phyloP scores from a whole-genome alignment of 1,139 yeast genomes.

The Yamadazyma dushanensis region DNA sequence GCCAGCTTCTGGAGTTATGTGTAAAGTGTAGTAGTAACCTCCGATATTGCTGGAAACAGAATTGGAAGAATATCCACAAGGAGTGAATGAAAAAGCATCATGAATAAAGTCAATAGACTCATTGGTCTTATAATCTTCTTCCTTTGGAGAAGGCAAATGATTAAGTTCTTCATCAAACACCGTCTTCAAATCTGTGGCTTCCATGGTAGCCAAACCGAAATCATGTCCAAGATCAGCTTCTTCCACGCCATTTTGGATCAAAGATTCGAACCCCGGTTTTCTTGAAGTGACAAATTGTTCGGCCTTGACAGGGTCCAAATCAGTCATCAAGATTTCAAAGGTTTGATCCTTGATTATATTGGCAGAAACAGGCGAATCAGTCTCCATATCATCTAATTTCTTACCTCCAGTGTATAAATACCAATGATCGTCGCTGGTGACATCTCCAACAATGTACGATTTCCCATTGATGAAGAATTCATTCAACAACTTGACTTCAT shows the following conservation, averaged over 20 bases:
- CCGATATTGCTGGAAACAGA: slow-evolving; percentile 58
- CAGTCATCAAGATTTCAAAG: slow-evolving; percentile 90
- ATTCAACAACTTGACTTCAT: slow-evolving; percentile 73
- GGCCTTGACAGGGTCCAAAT: slow-evolving; percentile 60
- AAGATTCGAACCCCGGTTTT: slow-evolving; percentile 48
- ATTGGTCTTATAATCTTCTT: slow-evolving; percentile 22
- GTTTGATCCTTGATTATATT: slow-evolving; percentile 58
- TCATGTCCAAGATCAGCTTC: slow-evolving; percentile 78
- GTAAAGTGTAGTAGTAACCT: slow-evolving; percentile 81
- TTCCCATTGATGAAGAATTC: slow-evolving; percentile 60
- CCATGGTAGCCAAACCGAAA: slow-evolving; percentile 68
- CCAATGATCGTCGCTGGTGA: slow-evolving; percentile 82
- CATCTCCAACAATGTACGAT: slow-evolving; percentile 80
- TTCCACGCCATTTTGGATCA: slow-evolving; percentile 35
- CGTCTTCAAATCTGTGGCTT: slow-evolving; percentile 56
- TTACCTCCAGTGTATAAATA: slow-evolving; percentile 70
- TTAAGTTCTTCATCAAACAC: slow-evolving; percentile 40
- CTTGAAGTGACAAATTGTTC: slow-evolving; percentile 61
- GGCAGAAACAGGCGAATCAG: background rate
- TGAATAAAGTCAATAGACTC: slow-evolving; percentile 42
- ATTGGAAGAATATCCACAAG: slow-evolving; percentile 94
- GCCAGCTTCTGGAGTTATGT: slow-evolving; percentile 90
- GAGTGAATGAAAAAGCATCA: slow-evolving; percentile 92
- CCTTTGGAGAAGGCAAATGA: slow-evolving; percentile 41
- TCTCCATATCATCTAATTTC: slow-evolving; percentile 12